Evolutionary conservation across 2,329 filamentous ascomycete species (phyloP), one percentile per base, ranked within the genome.

Genomic region (Penicillium sp.): DNA sequence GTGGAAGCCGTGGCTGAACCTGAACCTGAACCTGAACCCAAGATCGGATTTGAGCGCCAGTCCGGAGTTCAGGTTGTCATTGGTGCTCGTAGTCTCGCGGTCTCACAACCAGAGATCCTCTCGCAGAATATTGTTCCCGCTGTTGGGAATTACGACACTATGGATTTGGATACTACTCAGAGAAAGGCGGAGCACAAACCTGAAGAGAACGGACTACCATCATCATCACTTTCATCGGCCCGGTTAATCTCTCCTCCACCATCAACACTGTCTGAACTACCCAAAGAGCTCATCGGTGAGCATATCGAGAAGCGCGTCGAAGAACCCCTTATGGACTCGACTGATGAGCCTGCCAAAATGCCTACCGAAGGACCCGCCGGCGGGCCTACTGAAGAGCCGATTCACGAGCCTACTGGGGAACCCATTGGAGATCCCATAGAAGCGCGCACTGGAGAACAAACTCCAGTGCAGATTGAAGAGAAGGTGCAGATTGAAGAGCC

Each of bases 201-300:
- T 19, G 26, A 28, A n/a, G 16, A 11, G 25, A 28, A 30, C n/a
- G 26, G 38, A 30, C n/a, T 22, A 28, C n/a, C 11, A 19, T 37
- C 25, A 28, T 37, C 16, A 30, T 16, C 26, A 14, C 45, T 30
- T 10, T 48, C 45, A n/a, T 16, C 26, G 30, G 14, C 45, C 14
- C 25, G 4, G 14, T 30, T 26, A 30, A n/a, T 48, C 5, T 30
- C 10, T 37, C 4, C 30, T 33, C 45, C 14, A 28, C 28, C 45
- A 16, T 43, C 53, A 22, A n/a, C 19, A 43, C 43, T 43, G 53
- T 25, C 58, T 19, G 52, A 58, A n/a, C n/a, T n/a, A 22, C n/a
- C 28, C 19, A 13, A 19, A 51, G 26, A 10, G 28, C 28, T 35
- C 30, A 51, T 30, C 5, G 13, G 30, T 48, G 25, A 30, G 16